These are phyloP conservation scores for Musa acuminata DNA, from an alignment of 176 grass and related monocot species.

Conservation along the genomic window DNA sequence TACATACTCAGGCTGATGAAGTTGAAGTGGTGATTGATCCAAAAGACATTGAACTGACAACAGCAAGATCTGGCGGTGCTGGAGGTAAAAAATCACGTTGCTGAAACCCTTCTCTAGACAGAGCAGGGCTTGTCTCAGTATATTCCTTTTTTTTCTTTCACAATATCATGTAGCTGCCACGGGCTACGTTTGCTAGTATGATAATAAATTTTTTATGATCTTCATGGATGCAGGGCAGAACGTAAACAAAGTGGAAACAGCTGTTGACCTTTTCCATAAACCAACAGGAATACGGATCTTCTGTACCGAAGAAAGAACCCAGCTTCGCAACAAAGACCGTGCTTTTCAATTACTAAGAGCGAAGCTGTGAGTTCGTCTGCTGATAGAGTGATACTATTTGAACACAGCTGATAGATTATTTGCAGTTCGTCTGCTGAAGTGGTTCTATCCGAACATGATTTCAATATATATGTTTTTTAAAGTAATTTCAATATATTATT, in stretches of 20 bases:
- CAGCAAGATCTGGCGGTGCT: conserved; percentile 93
- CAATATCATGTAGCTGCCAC: not conserved
- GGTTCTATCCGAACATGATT: no score
- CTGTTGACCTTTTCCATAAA: conserved; percentile 91
- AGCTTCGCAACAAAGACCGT: conserved; percentile 79
- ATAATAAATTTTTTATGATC: conserved; percentile 7
- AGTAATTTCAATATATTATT: not conserved
- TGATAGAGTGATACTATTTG: no score
- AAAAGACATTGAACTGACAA: conserved; percentile 92
- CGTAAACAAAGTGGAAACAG: conserved; percentile 99
- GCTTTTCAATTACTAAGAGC: conserved; percentile 93
- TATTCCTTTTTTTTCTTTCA: not conserved
- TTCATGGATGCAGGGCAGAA: conserved; percentile 67
- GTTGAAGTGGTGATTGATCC: conserved; percentile 94
- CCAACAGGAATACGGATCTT: conserved; percentile 96
- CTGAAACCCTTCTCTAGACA: not conserved
- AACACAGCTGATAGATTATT: no score
- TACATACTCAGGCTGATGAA: conserved; percentile 62
- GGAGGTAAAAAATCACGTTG: conserved; percentile 44
- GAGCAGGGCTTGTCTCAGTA: not conserved
- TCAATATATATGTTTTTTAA: no score
- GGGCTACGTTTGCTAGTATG: not conserved
- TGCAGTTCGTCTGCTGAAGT: no score
- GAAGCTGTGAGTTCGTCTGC: conserved; percentile 95
- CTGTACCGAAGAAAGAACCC: conserved; percentile 94